Percentiles rank a stretch among this genome's conserved stretches.
Conservation (phyloP, 176 grass and related monocot species). For the Juncus effusus region DNA sequence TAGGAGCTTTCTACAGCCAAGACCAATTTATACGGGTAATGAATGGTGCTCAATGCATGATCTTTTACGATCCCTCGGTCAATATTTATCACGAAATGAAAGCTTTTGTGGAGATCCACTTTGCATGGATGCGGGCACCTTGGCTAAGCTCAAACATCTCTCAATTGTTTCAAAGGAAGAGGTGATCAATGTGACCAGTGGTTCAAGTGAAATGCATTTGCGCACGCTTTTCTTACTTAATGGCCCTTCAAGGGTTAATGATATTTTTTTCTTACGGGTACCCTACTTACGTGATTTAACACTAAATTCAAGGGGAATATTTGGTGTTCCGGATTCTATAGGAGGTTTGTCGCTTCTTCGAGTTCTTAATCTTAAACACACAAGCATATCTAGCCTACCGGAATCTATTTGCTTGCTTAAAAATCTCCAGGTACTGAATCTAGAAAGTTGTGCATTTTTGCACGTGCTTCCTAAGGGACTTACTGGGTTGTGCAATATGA, state of each 20-base stretch:
- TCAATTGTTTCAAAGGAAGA: background rate
- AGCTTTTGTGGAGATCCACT: constrained; percentile 14
- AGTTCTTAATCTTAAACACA: constrained; percentile 12
- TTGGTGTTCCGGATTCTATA: constrained; percentile 17
- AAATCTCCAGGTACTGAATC: constrained; percentile 9
- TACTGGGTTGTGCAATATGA: constrained; percentile 14
- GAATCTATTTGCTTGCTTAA: background rate
- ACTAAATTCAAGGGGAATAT: constrained; percentile 14
- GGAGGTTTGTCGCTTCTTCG: constrained; percentile 18
- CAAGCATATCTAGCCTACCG: constrained; percentile 24
- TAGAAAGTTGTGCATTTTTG: background rate
- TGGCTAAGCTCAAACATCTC: background rate
- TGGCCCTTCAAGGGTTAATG: background rate
- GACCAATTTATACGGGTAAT: fast-evolving
- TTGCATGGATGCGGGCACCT: background rate
- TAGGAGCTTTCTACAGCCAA: constrained; percentile 30
- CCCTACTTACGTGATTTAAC: constrained; percentile 8
- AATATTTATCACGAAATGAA: constrained; percentile 24
- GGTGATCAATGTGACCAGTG: background rate
- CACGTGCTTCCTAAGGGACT: constrained; percentile 12
- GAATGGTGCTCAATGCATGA: background rate
- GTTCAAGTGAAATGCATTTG: background rate
- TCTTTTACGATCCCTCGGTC: constrained; percentile 29
- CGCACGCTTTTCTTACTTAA: background rate
- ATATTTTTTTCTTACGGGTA: constrained; percentile 8